These are phyloP conservation scores for Mycena belliarum DNA, from an alignment of 768 basidiomycete species.

Conservation along the genomic window DNA sequence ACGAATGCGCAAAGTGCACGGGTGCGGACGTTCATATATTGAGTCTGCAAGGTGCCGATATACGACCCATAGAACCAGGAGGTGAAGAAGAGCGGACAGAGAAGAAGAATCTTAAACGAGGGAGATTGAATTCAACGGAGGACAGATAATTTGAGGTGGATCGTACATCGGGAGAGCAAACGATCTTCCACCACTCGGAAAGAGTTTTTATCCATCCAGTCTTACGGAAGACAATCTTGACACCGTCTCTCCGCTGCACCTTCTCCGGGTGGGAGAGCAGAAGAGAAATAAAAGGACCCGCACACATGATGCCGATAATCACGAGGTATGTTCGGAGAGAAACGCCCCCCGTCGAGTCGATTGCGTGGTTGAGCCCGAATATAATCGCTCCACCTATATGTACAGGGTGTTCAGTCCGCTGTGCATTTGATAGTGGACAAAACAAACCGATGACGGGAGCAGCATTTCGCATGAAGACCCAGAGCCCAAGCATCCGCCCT, in stretches of 20 bases:
- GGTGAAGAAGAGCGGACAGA: constrained; percentile 35
- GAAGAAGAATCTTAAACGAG: constrained; percentile 28
- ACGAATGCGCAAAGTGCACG: constrained; percentile 32
- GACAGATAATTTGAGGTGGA: background rate
- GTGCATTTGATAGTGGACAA: no score
- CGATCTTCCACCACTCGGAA: constrained; percentile 30
- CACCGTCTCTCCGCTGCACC: constrained; percentile 34
- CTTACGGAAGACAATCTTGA: constrained; percentile 31
- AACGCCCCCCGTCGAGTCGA: constrained; percentile 32
- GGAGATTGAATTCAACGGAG: background rate
- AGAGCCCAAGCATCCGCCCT: constrained; percentile 35
- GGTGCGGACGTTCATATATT: constrained; percentile 34
- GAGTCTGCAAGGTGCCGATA: constrained; percentile 35
- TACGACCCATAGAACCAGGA: constrained; percentile 37
- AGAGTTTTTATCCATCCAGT: constrained; percentile 30
- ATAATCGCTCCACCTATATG: constrained; percentile 32
- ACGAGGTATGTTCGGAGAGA: constrained; percentile 34
- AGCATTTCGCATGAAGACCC: constrained; percentile 36
- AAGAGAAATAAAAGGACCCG: constrained; percentile 33
- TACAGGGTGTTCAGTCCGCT: background rate
- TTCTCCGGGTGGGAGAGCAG: constrained; percentile 31
- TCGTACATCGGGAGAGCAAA: constrained; percentile 28
- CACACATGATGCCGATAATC: constrained; percentile 39
- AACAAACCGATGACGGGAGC: constrained; percentile 31
- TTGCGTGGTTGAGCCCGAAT: constrained; percentile 30